Percentiles rank a stretch among this genome's conserved stretches.
Conservation (phyloP, 192 early-diverging fungal genomes). For the Obelidium mucronatum region DNA sequence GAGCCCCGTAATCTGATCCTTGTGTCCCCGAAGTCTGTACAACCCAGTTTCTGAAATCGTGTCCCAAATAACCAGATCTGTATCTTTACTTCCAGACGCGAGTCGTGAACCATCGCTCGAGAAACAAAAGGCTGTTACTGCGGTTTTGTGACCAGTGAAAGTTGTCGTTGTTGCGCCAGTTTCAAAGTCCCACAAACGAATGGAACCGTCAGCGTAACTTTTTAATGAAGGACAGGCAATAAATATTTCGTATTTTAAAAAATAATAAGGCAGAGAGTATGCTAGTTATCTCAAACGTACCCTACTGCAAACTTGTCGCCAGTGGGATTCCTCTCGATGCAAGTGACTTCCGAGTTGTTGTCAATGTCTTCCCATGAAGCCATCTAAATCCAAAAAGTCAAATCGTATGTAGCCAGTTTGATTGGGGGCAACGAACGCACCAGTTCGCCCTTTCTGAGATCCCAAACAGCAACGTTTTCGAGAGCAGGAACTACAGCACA, state of each 20-base stretch:
- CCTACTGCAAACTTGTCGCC: conserved; percentile 86
- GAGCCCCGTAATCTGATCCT: conserved; percentile 89
- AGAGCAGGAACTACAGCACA: conserved; percentile 82
- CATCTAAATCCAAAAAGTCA: conserved; percentile 47
- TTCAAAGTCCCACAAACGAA: conserved; percentile 84
- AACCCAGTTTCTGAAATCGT: conserved; percentile 89
- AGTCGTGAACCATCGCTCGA: conserved; percentile 81
- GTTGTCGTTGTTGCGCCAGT: conserved; percentile 56
- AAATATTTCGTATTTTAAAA: conserved; percentile 2
- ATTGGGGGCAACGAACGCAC: conserved; percentile 10
- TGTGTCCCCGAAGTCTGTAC: conserved; percentile 90
- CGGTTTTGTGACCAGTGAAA: conserved; percentile 91
- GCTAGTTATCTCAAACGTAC: conserved; percentile 40
- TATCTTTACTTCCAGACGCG: conserved; percentile 91
- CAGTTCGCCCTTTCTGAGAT: conserved; percentile 78
- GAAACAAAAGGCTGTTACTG: conserved; percentile 85
- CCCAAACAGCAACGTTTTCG: conserved; percentile 85
- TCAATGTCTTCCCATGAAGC: conserved; percentile 81
- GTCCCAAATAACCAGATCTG: conserved; percentile 96
- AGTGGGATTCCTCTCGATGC: conserved; percentile 69
- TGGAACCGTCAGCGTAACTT: conserved; percentile 88
- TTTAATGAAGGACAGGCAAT: background rate
- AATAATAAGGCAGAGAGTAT: background rate
- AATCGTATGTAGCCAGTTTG: background rate
- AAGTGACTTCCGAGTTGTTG: conserved; percentile 87